Evolutionary conservation across 208 protist genomes (phyloP).

Genomic region (Crithidia sp.): DNA sequence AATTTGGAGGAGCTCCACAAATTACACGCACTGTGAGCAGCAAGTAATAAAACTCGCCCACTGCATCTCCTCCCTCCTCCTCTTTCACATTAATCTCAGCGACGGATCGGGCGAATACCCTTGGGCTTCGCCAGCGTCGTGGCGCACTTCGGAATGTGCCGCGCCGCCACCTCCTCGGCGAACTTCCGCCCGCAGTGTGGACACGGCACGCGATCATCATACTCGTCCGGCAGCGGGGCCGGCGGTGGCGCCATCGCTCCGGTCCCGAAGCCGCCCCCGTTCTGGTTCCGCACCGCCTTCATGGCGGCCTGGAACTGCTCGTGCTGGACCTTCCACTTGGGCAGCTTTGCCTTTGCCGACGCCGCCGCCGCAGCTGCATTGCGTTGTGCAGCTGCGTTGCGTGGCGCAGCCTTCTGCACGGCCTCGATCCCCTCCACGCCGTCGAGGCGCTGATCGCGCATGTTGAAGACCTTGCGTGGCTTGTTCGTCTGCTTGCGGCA

Average conservation of each 20-base stretch:
- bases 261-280: constrained; percentile 24
- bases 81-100: constrained; percentile 32
- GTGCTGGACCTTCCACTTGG: constrained; percentile 93
- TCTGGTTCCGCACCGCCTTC: constrained; percentile 63
- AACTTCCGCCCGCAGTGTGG: constrained; percentile 92
- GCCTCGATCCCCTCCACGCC: constrained; percentile 79
- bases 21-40: neutral
- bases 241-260: constrained; percentile 36
- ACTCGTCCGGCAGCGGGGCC: constrained; percentile 47
- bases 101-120: constrained; percentile 68
- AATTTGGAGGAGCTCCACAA: neutral
- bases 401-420: constrained; percentile 26
- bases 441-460: constrained; percentile 67
- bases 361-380: constrained; percentile 7
- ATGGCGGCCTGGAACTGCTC: constrained; percentile 92
- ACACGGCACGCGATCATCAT: constrained; percentile 86
- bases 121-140: constrained; percentile 90
- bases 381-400: constrained; percentile 2
- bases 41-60: neutral
- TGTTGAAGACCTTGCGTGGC: constrained; percentile 73
- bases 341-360: constrained; percentile 55
- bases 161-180: constrained; percentile 68
- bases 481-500: constrained; percentile 67
- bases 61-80: constrained; percentile 6
- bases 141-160: constrained; percentile 92